These are phyloP conservation scores for Penicillium brevicompactum DNA, from an alignment of 2,329 filamentous ascomycete genomes.

Conservation along the genomic window DNA sequence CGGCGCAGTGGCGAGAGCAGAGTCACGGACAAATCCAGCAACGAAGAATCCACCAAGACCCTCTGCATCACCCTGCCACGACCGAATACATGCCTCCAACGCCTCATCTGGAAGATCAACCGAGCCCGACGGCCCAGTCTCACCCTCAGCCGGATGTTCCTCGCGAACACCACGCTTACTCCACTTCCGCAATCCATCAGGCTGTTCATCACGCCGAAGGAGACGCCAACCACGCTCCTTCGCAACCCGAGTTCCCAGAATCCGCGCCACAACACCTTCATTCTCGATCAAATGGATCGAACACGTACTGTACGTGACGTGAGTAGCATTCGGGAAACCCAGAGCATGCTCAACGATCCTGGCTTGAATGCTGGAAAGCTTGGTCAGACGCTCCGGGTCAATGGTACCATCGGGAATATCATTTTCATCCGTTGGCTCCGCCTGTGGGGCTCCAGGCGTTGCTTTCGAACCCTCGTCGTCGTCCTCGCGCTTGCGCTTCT, in stretches of 20 bases:
- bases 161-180: slow-evolving; percentile 62
- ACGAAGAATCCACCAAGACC: slow-evolving; percentile 97
- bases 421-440: slow-evolving; percentile 40
- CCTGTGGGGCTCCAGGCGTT: slow-evolving; percentile 7
- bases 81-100: slow-evolving; percentile 75
- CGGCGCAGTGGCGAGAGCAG: slow-evolving; percentile 33
- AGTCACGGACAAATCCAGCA: slow-evolving; percentile 74
- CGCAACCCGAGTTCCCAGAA: slow-evolving; percentile 69
- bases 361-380: slow-evolving; percentile 80
- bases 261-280: slow-evolving; percentile 76
- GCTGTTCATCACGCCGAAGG: slow-evolving; percentile 71
- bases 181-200: slow-evolving; percentile 76
- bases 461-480: slow-evolving; percentile 13
- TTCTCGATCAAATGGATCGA: slow-evolving; percentile 88
- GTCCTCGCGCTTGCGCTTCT: slow-evolving; percentile 48
- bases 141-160: slow-evolving; percentile 29
- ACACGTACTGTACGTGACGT: slow-evolving; percentile 91
- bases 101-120: slow-evolving; percentile 50
- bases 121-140: slow-evolving; percentile 5
- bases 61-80: slow-evolving; percentile 75
- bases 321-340: slow-evolving; percentile 71
- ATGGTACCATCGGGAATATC: slow-evolving; percentile 46
- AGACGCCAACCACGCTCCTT: slow-evolving; percentile 73
- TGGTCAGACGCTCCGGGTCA: slow-evolving; percentile 66
- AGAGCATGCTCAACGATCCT: slow-evolving; percentile 82